Evolutionary conservation across 2,329 filamentous ascomycete species (phyloP).

Genomic region (Penicillium sp.): DNA sequence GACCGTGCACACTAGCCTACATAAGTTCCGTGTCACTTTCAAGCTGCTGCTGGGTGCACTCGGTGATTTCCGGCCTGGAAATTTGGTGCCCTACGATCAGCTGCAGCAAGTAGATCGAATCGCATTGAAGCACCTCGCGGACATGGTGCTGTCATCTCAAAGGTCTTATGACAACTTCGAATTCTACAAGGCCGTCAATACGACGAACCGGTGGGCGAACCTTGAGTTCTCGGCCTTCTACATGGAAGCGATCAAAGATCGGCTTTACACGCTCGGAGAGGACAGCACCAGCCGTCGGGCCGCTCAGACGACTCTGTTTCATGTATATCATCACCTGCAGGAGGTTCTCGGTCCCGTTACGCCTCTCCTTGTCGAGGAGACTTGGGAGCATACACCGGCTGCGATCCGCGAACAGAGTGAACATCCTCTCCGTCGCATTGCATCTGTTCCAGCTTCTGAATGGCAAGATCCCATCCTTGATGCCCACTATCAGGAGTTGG

Average conservation of each 20-base stretch:
- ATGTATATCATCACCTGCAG: conserved; percentile 65
- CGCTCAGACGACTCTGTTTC: conserved; percentile 52
- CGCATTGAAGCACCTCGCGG: conserved; percentile 66
- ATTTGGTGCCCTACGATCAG: conserved; percentile 39
- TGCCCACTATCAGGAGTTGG: conserved; percentile 37
- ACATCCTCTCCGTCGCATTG: conserved; percentile 43
- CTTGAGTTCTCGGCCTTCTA: conserved; percentile 88
- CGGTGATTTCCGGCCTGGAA: conserved; percentile 48
- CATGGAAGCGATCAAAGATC: conserved; percentile 85
- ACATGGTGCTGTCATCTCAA: conserved; percentile 60
- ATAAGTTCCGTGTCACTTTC: conserved; percentile 83
- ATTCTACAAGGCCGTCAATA: conserved; percentile 69
- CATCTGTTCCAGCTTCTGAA: conserved; percentile 26
- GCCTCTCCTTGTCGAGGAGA: conserved; percentile 79
- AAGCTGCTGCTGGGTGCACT: conserved; percentile 83
- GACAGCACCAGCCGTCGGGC: conserved; percentile 55
- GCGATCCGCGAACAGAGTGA: conserved; percentile 52
- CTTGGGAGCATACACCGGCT: conserved; percentile 69
- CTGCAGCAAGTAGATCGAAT: conserved; percentile 64
- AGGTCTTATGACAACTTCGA: conserved; percentile 65
- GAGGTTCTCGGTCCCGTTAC: conserved; percentile 75
- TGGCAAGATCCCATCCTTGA: conserved; percentile 48
- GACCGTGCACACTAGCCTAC: conserved; percentile 66
- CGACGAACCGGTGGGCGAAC: conserved; percentile 74
- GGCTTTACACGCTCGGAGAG: conserved; percentile 75